Evolutionary conservation across 306 rosid genomes (phyloP).

Genomic region (Prosopis cineraria): DNA sequence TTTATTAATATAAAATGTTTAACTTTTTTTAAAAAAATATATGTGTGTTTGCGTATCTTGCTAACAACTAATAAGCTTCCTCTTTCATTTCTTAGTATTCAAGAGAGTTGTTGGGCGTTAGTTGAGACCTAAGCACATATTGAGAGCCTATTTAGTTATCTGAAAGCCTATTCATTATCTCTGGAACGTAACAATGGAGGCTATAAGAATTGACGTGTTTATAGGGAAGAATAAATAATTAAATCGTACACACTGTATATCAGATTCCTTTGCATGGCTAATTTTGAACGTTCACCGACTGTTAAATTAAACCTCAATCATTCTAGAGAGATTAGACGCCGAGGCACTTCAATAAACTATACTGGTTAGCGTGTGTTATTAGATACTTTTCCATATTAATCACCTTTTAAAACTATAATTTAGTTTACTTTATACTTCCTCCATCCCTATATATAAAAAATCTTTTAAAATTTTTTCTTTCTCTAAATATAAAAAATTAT

Average conservation of each 20-base stretch:
- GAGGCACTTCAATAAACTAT: background rate
- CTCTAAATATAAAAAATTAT: too few relatives aligned
- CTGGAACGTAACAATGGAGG: background rate
- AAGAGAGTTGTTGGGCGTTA: conserved; percentile 27
- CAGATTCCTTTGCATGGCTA: conserved; percentile 26
- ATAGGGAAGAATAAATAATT: background rate
- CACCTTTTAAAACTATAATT: too few relatives aligned
- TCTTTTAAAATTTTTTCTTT: too few relatives aligned
- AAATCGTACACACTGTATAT: background rate
- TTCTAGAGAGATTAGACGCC: background rate
- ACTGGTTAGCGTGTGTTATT: background rate
- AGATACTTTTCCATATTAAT: too few relatives aligned
- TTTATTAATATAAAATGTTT: too few relatives aligned
- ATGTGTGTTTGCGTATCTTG: too few relatives aligned
- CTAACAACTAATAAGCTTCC: background rate
- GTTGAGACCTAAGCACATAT: conserved; percentile 5
- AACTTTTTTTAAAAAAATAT: too few relatives aligned
- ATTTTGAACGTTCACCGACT: conserved; percentile 10
- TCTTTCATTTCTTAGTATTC: conserved; percentile 16
- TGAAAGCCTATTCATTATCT: background rate
- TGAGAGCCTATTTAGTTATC: background rate
- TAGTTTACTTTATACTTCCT: too few relatives aligned
- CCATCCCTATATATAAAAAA: too few relatives aligned
- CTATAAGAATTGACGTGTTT: background rate
- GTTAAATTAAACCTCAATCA: background rate